Base-by-base conservation (phyloP, 352 stramenopile species). In the Thraustotheca clavata region DNA sequence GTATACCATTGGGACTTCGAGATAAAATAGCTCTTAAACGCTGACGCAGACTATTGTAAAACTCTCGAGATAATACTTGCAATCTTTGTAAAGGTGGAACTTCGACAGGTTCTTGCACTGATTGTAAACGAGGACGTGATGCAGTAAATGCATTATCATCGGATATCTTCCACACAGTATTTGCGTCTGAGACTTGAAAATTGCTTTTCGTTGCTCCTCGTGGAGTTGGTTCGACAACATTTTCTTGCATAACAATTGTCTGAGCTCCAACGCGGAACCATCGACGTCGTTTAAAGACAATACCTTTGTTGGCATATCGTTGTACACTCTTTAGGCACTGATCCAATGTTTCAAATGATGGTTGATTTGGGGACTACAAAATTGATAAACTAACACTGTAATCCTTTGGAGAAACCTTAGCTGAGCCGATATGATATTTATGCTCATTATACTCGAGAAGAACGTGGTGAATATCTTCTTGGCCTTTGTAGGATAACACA, bases 311-410 rank as follows among this genome's bases (percentile, higher is more conserved):
- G 20, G 84, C 84, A 61, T 94, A 90, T 9, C 80, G 80, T 12
- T 82, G 79, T 26, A 94, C 80, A 60, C 84, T 94, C 32, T 82
- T 74, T 34, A 94, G 62, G 33, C 84, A 94, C 49, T 86, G 87
- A 67, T 74, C 86, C 3, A 94, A 73, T 7, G 77, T 83, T 29
- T 71, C 33, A 60, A 91, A 94, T 12, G 80, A 76, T 0, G 74
- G 69, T 47, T 83, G 73, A 14, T 73, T 76, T 74, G 87, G 60
- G 11, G 41, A 33, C 1, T 49, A 41, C 29, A 52, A 39, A 55
- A 9, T 7, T 22, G n/a, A 67, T 0, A 29, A 60, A 20, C 18
- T 43, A 11, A 22, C 20, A 39, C 50, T 61, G 0, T 24, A 49
- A 48, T 2, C 50, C 49, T 8, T n/a, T 50, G 31, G 33, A 59